A percentile compares a stretch with the other conserved stretches of the same genome.
phyloP scores from a whole-genome alignment of 495 filamentous ascomycete species.

The Pseudevernia furfuracea region DNA sequence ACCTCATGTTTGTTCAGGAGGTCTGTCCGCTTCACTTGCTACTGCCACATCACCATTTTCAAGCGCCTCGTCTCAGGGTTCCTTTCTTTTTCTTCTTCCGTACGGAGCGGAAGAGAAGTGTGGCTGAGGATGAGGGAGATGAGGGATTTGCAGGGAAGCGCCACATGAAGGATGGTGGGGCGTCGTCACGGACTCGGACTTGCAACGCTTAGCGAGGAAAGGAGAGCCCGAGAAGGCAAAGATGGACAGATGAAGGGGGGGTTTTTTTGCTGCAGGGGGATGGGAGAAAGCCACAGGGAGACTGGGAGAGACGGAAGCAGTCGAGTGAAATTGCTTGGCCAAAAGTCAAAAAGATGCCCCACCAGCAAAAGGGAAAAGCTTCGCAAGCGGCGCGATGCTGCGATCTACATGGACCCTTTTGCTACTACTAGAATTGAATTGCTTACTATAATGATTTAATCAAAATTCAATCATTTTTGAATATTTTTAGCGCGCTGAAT shows the following conservation, averaged over 20 bases:
- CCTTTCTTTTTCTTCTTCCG: background rate
- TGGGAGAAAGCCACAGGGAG: background rate
- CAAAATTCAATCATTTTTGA: no score
- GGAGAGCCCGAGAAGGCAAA: background rate
- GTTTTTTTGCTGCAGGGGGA: background rate
- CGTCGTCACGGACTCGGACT: background rate
- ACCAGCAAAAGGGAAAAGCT: background rate
- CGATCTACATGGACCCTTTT: constrained; percentile 4
- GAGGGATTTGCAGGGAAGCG: background rate
- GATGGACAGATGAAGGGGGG: no score
- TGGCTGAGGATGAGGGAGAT: background rate
- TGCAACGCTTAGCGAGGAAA: background rate
- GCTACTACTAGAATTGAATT: no score
- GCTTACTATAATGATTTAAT: no score
- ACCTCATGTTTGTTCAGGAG: background rate
- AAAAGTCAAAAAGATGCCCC: background rate
- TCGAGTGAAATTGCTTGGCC: background rate
- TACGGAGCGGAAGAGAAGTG: background rate
- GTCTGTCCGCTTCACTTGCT: background rate
- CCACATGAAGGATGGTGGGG: background rate
- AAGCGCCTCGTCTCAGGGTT: background rate
- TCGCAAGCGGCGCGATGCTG: background rate
- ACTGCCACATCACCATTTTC: background rate
- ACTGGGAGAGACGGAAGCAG: constrained; percentile 2
- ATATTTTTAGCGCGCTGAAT: no score